phyloP scores from a whole-genome alignment of 148 eudicot species.

The Silene conica region DNA sequence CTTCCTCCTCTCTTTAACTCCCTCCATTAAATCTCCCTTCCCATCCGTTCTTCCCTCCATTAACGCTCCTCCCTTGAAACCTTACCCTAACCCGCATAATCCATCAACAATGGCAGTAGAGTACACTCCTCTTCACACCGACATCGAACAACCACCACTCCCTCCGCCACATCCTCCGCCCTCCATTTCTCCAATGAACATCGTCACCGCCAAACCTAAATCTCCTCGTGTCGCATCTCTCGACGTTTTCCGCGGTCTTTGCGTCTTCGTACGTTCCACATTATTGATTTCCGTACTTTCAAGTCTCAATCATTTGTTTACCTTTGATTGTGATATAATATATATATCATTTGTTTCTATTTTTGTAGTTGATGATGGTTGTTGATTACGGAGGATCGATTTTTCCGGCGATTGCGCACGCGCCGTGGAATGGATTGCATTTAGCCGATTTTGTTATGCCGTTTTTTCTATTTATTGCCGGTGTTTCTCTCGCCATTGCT shows the following conservation, averaged over 20 bases:
- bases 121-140: slow-evolving; percentile 32
- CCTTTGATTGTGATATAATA: not conserved
- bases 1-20: not conserved
- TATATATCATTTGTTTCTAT: not conserved
- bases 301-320: not conserved
- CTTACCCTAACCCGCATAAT: not conserved
- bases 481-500: slow-evolving; percentile 72
- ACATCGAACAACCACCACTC: slow-evolving; percentile 19
- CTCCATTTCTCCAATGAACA: slow-evolving; percentile 12
- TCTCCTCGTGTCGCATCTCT: slow-evolving; percentile 54
- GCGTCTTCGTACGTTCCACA: slow-evolving; percentile 40
- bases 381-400: slow-evolving; percentile 80
- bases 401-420: slow-evolving; percentile 67
- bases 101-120: slow-evolving; percentile 31
- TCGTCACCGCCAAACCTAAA: slow-evolving; percentile 22
- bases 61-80: not conserved
- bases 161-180: slow-evolving; percentile 1
- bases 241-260: slow-evolving; percentile 70
- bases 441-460: slow-evolving; percentile 94
- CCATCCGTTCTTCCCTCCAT: not conserved
- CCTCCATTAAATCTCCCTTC: not conserved
- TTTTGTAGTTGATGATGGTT: slow-evolving; percentile 69
- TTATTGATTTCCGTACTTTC: not conserved
- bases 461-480: slow-evolving; percentile 79
- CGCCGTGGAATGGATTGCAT: slow-evolving; percentile 83